A percentile compares a stretch with the other conserved stretches of the same genome.
These are phyloP conservation scores for Heterobasidion annosum DNA, from an alignment of 1,284 basidiomycete genomes.

Conservation along the genomic window DNA sequence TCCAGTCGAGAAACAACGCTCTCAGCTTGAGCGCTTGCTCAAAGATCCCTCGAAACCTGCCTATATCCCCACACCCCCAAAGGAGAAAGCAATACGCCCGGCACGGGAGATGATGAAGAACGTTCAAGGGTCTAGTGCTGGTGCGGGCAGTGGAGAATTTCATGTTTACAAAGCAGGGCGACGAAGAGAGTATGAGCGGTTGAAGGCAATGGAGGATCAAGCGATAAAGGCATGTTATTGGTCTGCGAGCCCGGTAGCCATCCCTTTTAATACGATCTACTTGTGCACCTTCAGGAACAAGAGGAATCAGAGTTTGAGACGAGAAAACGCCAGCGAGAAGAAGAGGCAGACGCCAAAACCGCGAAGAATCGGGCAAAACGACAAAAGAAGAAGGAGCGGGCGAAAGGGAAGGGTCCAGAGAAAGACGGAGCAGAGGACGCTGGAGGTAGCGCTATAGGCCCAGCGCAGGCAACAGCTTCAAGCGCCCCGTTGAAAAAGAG, in stretches of 20 bases:
- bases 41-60: slow-evolving; percentile 81
- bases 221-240: slow-evolving; percentile 52
- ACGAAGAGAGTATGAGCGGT: slow-evolving; percentile 89
- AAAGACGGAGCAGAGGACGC: slow-evolving; percentile 16
- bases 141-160: slow-evolving; percentile 91
- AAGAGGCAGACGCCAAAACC: slow-evolving; percentile 74
- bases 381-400: slow-evolving; percentile 79
- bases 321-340: slow-evolving; percentile 56
- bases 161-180: slow-evolving; percentile 98
- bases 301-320: slow-evolving; percentile 58
- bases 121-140: slow-evolving; percentile 89
- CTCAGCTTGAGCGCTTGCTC: slow-evolving; percentile 77
- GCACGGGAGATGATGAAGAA: slow-evolving; percentile 98
- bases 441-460: slow-evolving; percentile 12
- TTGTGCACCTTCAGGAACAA: slow-evolving; percentile 40
- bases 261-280: not conserved
- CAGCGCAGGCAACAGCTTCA: slow-evolving; percentile 11
- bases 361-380: slow-evolving; percentile 88
- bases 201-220: slow-evolving; percentile 86
- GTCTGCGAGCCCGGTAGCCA: not conserved
- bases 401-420: slow-evolving; percentile 26
- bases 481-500: slow-evolving; percentile 37
- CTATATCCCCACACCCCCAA: slow-evolving; percentile 64
- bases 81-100: slow-evolving; percentile 72
- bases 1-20: slow-evolving; percentile 64